These are phyloP conservation scores for Fonsecaea nubica DNA, from an alignment of 2,329 filamentous ascomycete genomes.

Conservation along the genomic window DNA sequence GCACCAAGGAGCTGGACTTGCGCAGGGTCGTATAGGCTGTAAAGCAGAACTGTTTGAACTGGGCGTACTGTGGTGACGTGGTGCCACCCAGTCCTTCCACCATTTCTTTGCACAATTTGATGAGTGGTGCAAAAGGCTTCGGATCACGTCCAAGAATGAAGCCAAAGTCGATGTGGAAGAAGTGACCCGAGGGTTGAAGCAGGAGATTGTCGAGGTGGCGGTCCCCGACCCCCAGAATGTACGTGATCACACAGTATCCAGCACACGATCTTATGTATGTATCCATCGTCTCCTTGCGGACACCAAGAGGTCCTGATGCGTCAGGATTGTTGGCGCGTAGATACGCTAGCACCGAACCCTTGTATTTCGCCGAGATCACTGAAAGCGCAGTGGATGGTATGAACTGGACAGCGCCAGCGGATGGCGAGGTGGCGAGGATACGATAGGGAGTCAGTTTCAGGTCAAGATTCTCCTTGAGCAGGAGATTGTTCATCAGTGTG, in stretches of 20 bases:
- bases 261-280: conserved; percentile 96
- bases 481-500: conserved; percentile 92
- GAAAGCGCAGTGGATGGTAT: conserved; percentile 85
- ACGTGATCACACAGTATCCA: conserved; percentile 98
- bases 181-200: conserved; percentile 85
- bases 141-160: conserved; percentile 97
- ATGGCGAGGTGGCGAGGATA: conserved; percentile 89
- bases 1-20: conserved; percentile 86
- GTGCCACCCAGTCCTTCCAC: conserved; percentile 96
- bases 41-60: conserved; percentile 96
- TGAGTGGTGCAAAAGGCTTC: conserved; percentile 94
- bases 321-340: conserved; percentile 90
- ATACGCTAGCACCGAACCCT: conserved; percentile 77
- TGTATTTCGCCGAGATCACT: conserved; percentile 82
- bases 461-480: conserved; percentile 95
- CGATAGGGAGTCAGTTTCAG: conserved; percentile 95
- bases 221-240: conserved; percentile 94
- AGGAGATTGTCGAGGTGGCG: conserved; percentile 95
- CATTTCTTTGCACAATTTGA: conserved; percentile 98
- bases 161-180: conserved; percentile 98
- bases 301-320: conserved; percentile 76
- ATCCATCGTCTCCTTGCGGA: conserved; percentile 91
- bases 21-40: conserved; percentile 90
- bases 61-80: conserved; percentile 77
- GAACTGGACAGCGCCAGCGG: conserved; percentile 90